These are phyloP conservation scores for Cystofilobasidium macerans DNA, from an alignment of 768 basidiomycete genomes.

Conservation along the genomic window DNA sequence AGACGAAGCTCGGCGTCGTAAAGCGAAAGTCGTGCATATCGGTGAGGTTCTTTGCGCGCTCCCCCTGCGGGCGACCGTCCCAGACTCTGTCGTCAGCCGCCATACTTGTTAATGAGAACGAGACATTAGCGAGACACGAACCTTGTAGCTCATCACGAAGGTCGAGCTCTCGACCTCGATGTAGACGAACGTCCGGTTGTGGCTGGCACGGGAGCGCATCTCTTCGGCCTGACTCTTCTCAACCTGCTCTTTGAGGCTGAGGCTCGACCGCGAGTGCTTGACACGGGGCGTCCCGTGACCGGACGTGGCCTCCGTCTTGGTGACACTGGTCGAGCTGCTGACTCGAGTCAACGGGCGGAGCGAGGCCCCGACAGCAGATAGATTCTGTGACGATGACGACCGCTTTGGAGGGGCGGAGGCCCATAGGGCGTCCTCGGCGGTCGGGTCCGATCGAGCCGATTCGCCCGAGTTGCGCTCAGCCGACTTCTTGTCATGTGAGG, in stretches of 20 bases:
- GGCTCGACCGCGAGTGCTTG: slow-evolving; percentile 7
- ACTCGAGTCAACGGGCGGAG: neutral
- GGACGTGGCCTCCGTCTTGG: neutral
- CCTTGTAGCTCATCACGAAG: slow-evolving; percentile 60
- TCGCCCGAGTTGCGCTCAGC: neutral
- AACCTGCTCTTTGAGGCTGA: slow-evolving; percentile 8
- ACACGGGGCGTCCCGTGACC: neutral
- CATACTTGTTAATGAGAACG: no score
- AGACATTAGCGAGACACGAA: no score
- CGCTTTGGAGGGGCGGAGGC: neutral
- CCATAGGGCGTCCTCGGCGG: neutral
- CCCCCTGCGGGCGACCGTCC: slow-evolving; percentile 41
- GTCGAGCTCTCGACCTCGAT: slow-evolving; percentile 65
- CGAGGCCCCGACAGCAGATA: neutral
- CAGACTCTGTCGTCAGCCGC: no score
- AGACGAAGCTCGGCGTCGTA: slow-evolving; percentile 66
- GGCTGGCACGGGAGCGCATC: slow-evolving; percentile 47
- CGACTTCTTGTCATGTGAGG: neutral
- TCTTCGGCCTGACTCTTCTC: slow-evolving; percentile 23
- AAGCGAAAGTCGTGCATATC: slow-evolving; percentile 68
- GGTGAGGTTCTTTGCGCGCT: slow-evolving; percentile 36
- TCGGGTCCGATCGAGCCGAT: neutral
- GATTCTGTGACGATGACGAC: neutral
- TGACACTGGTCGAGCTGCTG: neutral
- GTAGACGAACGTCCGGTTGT: slow-evolving; percentile 65